Base-by-base conservation (phyloP, 345 rosid genomes). In the Excoecaria agallocha region DNA sequence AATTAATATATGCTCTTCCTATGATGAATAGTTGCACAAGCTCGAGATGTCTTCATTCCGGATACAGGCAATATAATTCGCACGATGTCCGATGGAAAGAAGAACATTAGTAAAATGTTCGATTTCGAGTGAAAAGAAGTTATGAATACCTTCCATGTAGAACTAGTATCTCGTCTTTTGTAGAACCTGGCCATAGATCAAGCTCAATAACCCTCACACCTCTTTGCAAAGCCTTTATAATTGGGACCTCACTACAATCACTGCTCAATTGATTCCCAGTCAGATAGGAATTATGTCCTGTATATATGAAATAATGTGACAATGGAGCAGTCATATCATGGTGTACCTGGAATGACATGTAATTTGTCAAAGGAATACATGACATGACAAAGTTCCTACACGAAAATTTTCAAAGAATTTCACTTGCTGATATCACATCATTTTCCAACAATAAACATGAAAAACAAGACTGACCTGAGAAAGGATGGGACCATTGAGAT, bases 191-290 rank as follows among this genome's bases (percentile, higher is more conserved):
- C 98, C 98, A 93, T n/a, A 96, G 78, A 83, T 96, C 99, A 70
- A 96, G 84, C 84, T 96, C 99, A 70, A 96, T 89, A 5, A 90
- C 98, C 74, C 99, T 87, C 19, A 93, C 95, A 17, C 98, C 99
- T 83, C 82, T 83, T 75, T 77, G 82, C 82, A 96, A 76, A 12
- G 96, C 93, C 79, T 87, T 87, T 46, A 91, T 85, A 60, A 93
- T 93, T 1, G 98, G 98, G 54, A 89, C 89, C 45, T 89, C 98
- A 72, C 98, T 96, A 74, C 97, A 91, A 39, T 93, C 94, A 81
- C 99, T 96, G 79, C 90, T 93, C 6, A 96, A 89, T 72, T 96
- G 98, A 66, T 93, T 96, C 56, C 97, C 97, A 0, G 98, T 93
- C 77, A 93, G 83, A 74, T 96, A 96, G 9, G 97, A 93, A 77